phyloP scores from a whole-genome alignment of 2,329 filamentous ascomycete species.

The Cytospora piceae region DNA sequence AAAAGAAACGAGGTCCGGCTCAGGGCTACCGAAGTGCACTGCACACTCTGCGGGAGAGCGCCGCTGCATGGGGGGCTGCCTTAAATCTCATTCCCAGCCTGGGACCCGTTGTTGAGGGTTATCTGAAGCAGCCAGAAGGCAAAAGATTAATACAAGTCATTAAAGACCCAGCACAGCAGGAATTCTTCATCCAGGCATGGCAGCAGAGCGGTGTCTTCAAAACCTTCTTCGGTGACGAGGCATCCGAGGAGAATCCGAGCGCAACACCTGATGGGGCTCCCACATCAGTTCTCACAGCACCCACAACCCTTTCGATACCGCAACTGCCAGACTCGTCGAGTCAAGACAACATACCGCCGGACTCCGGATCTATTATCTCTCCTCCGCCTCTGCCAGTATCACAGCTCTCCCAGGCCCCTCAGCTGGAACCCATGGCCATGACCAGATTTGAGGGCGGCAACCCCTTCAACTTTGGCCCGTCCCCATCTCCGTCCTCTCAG shows the following conservation, averaged over 20 bases:
- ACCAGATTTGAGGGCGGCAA: conserved; percentile 21
- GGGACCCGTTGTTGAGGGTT: conserved; percentile 42
- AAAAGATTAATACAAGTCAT: conserved; percentile 39
- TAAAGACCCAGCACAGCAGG: conserved; percentile 43
- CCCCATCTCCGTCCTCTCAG: conserved; percentile 31
- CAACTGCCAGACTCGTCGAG: conserved; percentile 9
- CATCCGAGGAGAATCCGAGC: conserved; percentile 22
- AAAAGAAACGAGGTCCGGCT: conserved; percentile 44
- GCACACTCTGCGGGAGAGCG: conserved; percentile 45
- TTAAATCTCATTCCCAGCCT: conserved; percentile 43
- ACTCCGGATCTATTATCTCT: conserved; percentile 14
- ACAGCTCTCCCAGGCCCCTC: conserved; percentile 24
- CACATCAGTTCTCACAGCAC: conserved; percentile 5
- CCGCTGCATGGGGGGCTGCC: conserved; percentile 44
- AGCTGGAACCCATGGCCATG: conserved; percentile 13
- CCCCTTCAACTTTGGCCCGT: conserved; percentile 26
- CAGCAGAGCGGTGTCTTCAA: conserved; percentile 43
- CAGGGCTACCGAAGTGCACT: conserved; percentile 45
- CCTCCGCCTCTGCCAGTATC: conserved; percentile 21
- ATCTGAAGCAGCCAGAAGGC: conserved; percentile 39
- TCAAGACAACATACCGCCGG: conserved; percentile 15
- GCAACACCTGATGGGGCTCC: conserved; percentile 15
- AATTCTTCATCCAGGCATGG: conserved; percentile 42
- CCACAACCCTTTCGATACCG: conserved; percentile 7
- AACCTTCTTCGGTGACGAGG: conserved; percentile 40